Evolutionary conservation across 129 eudicot species (phyloP), one percentile per base, ranked within the genome.

Genomic region (Lactuca sativa): DNA sequence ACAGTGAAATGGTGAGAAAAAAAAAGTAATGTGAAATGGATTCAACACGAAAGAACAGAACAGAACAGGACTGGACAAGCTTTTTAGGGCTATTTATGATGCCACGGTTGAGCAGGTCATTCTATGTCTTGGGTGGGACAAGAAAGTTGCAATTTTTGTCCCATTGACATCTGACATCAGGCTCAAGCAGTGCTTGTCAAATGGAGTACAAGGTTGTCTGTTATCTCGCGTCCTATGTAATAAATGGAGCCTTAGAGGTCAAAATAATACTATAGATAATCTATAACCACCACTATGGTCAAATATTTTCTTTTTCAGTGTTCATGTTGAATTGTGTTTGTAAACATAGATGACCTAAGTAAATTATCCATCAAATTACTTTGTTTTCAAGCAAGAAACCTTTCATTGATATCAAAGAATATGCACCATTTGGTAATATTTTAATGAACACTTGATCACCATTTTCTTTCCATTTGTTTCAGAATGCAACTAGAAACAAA

Each of bases 381-480:
- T 17, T 4, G 6, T 38, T 69, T 13, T 53, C 30, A 56, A 38
- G 51, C 8, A 40, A 18, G 36, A 52, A 49, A 61, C 9, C 49
- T 59, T 59, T 61, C 49, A 36, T 44, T 36, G 49, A 61, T 37
- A 15, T 61, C 7, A 61, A 36, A 15, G 32, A 73, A 52, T 37
- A 53, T 53, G 43, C 77, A 52, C 43, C 52, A 62, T 62, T 21
- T 34, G 4, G 17, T 34, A 37, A 55, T 40, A 72, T 61, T 38
- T 40, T 49, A 9, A 59, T 44, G 58, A 71, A 59, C 47, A 59
- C 41, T 49, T 7, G 49, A 14, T 43, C 4, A 43, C 13, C 14
- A 43, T 43, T 9, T 43, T 43, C 14, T 43, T 7, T 61, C 69
- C 5, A 30, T 32, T 47, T 60, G 52, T 49, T 52, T 13, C 11